Evolutionary conservation across 495 filamentous ascomycete genomes (phyloP).

Genomic region (Tuber calosporum): DNA sequence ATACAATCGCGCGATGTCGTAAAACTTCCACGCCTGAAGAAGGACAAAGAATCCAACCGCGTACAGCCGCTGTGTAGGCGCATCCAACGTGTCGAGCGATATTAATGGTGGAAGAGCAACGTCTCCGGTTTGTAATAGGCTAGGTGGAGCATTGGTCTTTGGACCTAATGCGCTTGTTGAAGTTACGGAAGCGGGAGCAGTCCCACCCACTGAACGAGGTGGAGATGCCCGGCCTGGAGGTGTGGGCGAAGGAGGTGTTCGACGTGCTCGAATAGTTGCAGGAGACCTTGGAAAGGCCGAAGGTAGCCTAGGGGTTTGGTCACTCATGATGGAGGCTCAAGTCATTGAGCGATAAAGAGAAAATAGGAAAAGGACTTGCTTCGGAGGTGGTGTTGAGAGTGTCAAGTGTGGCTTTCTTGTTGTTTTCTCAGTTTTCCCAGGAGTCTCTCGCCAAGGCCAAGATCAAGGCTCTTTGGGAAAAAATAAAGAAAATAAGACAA

Average conservation of each 20-base stretch:
- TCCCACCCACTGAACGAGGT: not conserved
- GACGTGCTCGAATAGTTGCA: conserved; percentile 11
- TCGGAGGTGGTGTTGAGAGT: conserved; percentile 6
- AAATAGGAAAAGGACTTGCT: not conserved
- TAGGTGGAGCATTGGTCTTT: conserved; percentile 12
- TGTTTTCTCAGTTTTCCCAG: conserved; percentile 17
- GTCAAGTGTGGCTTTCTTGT: conserved; percentile 17
- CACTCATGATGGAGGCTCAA: conserved; percentile 23
- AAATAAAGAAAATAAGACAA: not conserved
- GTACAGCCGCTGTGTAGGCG: conserved; percentile 80
- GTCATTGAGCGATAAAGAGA: conserved; percentile 21
- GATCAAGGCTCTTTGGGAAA: not conserved
- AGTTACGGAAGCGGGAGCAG: not conserved
- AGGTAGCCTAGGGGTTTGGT: conserved; percentile 31
- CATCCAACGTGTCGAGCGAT: conserved; percentile 59
- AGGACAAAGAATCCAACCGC: conserved; percentile 65
- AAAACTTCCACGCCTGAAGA: conserved; percentile 70
- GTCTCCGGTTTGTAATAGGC: conserved; percentile 11
- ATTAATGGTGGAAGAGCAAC: conserved; percentile 14
- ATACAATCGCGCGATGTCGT: conserved; percentile 64
- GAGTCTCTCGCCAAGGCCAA: not conserved
- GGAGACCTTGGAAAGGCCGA: conserved; percentile 37
- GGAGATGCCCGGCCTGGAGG: not conserved
- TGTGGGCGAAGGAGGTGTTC: not conserved
- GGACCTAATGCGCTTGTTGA: conserved; percentile 13